A percentile compares a stretch with the other conserved stretches of the same genome.
Evolutionary conservation across 345 rosid species (phyloP).

Genomic region (Eucalyptus fibrosa): DNA sequence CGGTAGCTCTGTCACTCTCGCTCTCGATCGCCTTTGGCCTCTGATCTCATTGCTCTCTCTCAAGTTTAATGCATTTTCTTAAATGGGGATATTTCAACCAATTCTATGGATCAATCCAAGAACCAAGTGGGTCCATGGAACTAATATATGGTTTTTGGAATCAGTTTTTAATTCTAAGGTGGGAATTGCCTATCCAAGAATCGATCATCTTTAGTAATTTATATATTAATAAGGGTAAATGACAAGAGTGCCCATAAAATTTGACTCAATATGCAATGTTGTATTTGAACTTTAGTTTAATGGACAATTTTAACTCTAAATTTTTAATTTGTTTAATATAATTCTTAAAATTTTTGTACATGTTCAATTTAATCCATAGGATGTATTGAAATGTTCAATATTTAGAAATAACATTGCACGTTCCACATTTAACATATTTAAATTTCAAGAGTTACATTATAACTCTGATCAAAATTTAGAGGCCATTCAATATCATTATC

Average conservation of each 20-base stretch:
- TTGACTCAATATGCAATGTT: too few relatives aligned
- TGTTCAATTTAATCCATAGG: not conserved
- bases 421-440: not conserved
- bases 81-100: not conserved
- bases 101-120: not conserved
- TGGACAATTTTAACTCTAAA: too few relatives aligned
- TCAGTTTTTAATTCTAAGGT: not conserved
- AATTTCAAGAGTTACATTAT: not conserved
- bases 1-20: not conserved
- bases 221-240: too few relatives aligned
- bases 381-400: too few relatives aligned
- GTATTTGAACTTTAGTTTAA: not conserved
- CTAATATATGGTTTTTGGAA: not conserved
- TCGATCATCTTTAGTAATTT: not conserved
- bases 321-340: not conserved
- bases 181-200: not conserved
- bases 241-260: not conserved
- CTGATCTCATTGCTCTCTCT: not conserved
- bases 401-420: too few relatives aligned
- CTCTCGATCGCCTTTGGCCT: not conserved
- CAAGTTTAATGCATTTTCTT: not conserved
- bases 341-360: too few relatives aligned
- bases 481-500: not conserved
- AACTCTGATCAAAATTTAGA: fast-evolving
- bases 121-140: not conserved